Percentiles rank a stretch among this genome's conserved stretches.
Conservation (phyloP, 2,329 filamentous ascomycete species). For the Cladosporium sphaerospermum region DNA sequence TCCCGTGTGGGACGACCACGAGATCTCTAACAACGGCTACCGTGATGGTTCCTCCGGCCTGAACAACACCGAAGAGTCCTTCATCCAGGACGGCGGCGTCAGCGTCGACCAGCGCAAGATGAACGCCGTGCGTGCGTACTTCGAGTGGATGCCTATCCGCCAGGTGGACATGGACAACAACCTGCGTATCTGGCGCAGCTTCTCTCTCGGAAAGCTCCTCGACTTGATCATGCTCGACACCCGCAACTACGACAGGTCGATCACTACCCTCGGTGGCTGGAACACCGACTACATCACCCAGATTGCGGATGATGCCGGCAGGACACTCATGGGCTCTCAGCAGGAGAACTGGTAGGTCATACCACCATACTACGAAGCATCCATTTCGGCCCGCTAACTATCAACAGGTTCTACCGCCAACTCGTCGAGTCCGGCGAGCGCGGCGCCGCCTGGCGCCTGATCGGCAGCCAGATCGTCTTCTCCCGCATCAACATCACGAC, state of each 20-base stretch:
- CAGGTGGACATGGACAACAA: slow-evolving; percentile 42
- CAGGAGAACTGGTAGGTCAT: slow-evolving; percentile 31
- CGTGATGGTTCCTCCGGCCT: slow-evolving; percentile 35
- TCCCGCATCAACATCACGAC: slow-evolving; percentile 44
- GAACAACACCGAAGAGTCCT: slow-evolving; percentile 41
- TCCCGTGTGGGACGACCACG: slow-evolving; percentile 34
- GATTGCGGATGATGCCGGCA: slow-evolving; percentile 25
- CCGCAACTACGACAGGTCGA: slow-evolving; percentile 37
- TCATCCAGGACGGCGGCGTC: slow-evolving; percentile 34
- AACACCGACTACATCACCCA: slow-evolving; percentile 41
- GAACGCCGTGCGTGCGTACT: slow-evolving; percentile 39
- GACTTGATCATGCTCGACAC: slow-evolving; percentile 41
- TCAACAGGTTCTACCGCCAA: slow-evolving; percentile 47
- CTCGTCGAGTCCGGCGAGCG: slow-evolving; percentile 42
- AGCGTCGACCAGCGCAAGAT: slow-evolving; percentile 41
- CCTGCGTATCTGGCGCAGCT: slow-evolving; percentile 37
- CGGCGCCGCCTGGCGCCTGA: slow-evolving; percentile 60
- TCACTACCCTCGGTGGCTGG: slow-evolving; percentile 41
- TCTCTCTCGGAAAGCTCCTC: slow-evolving; percentile 36
- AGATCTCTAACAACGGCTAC: slow-evolving; percentile 38
- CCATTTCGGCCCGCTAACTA: not conserved
- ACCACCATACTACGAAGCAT: not conserved
- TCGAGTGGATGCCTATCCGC: slow-evolving; percentile 40
- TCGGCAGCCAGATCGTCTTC: slow-evolving; percentile 65
- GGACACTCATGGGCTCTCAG: slow-evolving; percentile 22